Conservation (phyloP, 2,329 filamentous ascomycete genomes). For the Xylaria arbuscula region DNA sequence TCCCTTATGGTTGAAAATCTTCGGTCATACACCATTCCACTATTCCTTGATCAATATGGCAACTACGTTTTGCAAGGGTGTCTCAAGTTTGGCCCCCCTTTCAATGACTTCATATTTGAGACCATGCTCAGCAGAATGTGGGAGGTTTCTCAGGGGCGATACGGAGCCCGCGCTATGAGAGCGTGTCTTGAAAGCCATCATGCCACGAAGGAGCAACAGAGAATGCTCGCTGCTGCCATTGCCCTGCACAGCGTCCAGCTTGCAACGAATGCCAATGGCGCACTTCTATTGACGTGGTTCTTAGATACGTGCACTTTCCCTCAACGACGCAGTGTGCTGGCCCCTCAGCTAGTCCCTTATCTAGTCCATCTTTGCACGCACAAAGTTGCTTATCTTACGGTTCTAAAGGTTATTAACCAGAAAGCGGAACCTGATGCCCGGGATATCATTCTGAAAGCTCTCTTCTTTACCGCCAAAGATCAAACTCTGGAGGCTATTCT, state of each 20-base stretch:
- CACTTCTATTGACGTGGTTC: conserved; percentile 95
- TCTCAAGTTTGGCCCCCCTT: conserved; percentile 87
- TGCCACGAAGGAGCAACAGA: conserved; percentile 92
- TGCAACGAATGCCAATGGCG: conserved; percentile 95
- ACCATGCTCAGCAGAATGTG: conserved; percentile 94
- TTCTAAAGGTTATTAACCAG: conserved; percentile 98
- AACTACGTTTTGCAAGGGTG: conserved; percentile 99
- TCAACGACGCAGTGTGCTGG: conserved; percentile 87
- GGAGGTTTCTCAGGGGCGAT: conserved; percentile 92
- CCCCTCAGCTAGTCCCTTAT: conserved; percentile 90
- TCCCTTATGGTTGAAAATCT: conserved; percentile 84
- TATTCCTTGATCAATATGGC: conserved; percentile 97
- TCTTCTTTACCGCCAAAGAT: conserved; percentile 92
- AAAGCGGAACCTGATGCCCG: conserved; percentile 92
- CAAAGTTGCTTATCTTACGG: conserved; percentile 97
- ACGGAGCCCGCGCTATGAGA: conserved; percentile 94
- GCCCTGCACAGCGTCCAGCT: conserved; percentile 97
- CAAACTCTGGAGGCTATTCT: conserved; percentile 90
- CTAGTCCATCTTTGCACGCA: conserved; percentile 96
- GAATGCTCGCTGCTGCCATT: conserved; percentile 92
- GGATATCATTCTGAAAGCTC: conserved; percentile 86
- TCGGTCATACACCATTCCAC: conserved; percentile 84
- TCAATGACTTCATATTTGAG: conserved; percentile 98
- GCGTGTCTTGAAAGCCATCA: conserved; percentile 97
- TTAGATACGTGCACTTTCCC: conserved; percentile 98